Evolutionary conservation across 805 yeast genomes (phyloP).

Genomic region (Tetrapisispora nanseiensis): DNA sequence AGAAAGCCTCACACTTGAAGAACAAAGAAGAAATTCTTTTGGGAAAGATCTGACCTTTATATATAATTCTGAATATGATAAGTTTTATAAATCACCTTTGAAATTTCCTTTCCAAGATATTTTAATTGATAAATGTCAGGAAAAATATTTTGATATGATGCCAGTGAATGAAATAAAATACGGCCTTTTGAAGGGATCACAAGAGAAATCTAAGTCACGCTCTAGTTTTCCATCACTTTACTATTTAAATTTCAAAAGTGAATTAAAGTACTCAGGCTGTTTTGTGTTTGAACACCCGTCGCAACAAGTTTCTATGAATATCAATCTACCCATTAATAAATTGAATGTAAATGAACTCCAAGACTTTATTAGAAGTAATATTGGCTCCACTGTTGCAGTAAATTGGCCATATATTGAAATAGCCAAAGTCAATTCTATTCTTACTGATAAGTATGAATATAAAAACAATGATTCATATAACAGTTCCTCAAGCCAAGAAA

Average conservation of each 20-base stretch:
- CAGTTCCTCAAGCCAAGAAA: not conserved
- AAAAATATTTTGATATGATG: conserved; percentile 44
- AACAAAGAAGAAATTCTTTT: conserved; percentile 59
- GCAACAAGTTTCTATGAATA: conserved; percentile 66
- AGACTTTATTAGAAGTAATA: conserved; percentile 52
- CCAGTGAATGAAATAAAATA: conserved; percentile 30
- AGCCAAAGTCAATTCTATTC: conserved; percentile 54
- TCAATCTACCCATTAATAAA: conserved; percentile 46
- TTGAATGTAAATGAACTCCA: conserved; percentile 41
- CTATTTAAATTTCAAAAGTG: conserved; percentile 50
- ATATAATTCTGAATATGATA: conserved; percentile 66
- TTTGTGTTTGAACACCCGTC: conserved; percentile 78
- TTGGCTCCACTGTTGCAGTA: conserved; percentile 58
- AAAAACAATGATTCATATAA: not conserved
- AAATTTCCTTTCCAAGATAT: conserved; percentile 70
- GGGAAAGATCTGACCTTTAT: conserved; percentile 62
- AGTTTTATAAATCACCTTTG: conserved; percentile 57
- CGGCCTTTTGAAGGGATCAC: conserved; percentile 58
- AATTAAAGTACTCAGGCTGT: conserved; percentile 51
- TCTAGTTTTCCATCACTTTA: conserved; percentile 87
- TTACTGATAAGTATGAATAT: conserved; percentile 44
- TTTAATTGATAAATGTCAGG: conserved; percentile 68
- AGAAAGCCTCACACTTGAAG: conserved; percentile 54
- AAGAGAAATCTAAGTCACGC: conserved; percentile 52
- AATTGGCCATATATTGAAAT: conserved; percentile 86